These are phyloP conservation scores for Mycena rebaudengoi DNA, from an alignment of 768 basidiomycete species.

Conservation along the genomic window DNA sequence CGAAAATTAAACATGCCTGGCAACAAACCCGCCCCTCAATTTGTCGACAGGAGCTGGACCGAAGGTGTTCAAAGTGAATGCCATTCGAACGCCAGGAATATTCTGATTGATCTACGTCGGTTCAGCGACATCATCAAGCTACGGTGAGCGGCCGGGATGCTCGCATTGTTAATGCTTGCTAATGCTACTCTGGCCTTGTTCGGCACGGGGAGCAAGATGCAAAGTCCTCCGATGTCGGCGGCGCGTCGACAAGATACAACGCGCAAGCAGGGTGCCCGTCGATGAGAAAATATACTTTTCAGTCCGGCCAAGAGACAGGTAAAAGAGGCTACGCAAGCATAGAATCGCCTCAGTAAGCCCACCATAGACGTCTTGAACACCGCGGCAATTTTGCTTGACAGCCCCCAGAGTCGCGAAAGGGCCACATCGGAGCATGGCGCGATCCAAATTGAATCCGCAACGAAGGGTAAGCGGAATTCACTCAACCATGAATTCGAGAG, in stretches of 20 bases:
- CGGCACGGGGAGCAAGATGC: conserved; percentile 16
- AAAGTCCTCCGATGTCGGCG: conserved; percentile 13
- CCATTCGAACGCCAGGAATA: no score
- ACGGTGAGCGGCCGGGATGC: conserved; percentile 8
- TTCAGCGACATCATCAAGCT: neutral
- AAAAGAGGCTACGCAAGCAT: neutral
- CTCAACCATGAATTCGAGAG: conserved; percentile 4
- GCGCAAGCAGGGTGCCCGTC: conserved; percentile 16
- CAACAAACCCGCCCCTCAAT: conserved; percentile 1
- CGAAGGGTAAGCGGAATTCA: conserved; percentile 9
- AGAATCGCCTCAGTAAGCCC: conserved; percentile 22
- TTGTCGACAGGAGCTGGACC: conserved; percentile 14
- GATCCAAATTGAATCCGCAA: conserved; percentile 2
- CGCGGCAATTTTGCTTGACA: conserved; percentile 27
- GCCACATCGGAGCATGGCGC: conserved; percentile 19
- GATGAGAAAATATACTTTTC: conserved; percentile 16
- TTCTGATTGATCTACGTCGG: conserved; percentile 20
- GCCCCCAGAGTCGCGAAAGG: conserved; percentile 10
- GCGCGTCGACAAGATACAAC: conserved; percentile 9
- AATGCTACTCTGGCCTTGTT: conserved; percentile 11
- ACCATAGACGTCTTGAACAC: conserved; percentile 7
- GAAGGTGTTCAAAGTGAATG: neutral
- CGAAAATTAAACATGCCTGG: conserved; percentile 1
- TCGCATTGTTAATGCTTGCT: neutral
- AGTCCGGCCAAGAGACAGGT: conserved; percentile 1